phyloP scores from a whole-genome alignment of 805 yeast species.

The Schwanniomyces pseudopolymorphus region DNA sequence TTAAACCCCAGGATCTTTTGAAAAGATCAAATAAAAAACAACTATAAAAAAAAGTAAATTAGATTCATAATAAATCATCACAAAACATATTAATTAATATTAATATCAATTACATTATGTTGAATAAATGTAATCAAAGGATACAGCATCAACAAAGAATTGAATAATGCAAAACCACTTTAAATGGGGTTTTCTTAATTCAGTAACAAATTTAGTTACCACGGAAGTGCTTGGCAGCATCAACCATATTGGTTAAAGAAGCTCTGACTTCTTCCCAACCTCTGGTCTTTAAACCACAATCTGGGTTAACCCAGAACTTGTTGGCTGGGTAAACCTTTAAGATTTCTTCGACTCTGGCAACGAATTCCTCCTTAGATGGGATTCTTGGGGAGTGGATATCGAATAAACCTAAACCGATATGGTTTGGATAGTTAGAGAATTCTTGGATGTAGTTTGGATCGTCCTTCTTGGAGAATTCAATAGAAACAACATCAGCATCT shows the following conservation, averaged over 20 bases:
- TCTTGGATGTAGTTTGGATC: slow-evolving; percentile 97
- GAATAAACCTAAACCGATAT: slow-evolving; percentile 98
- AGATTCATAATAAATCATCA: slow-evolving; percentile 15
- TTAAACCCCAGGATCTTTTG: slow-evolving; percentile 33
- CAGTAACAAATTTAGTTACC: slow-evolving; percentile 27
- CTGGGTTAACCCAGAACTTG: slow-evolving; percentile 99
- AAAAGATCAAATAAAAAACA: slow-evolving; percentile 12
- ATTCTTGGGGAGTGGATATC: slow-evolving; percentile 99
- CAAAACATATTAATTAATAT: slow-evolving; percentile 14
- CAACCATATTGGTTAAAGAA: slow-evolving; percentile 97
- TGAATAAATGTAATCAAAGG: slow-evolving; percentile 46
- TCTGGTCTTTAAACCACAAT: slow-evolving; percentile 99
- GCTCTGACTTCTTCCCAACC: slow-evolving; percentile 98
- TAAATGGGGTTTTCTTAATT: slow-evolving; percentile 7
- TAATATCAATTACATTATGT: slow-evolving; percentile 43
- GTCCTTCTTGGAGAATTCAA: slow-evolving; percentile 99
- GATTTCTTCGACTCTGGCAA: slow-evolving; percentile 89
- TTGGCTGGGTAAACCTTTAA: slow-evolving; percentile 96
- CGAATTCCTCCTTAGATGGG: slow-evolving; percentile 96
- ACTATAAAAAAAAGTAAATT: slow-evolving; percentile 12
- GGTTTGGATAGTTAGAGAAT: slow-evolving; percentile 98
- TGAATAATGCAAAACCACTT: slow-evolving; percentile 34
- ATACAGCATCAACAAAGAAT: slow-evolving; percentile 42
- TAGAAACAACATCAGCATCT: slow-evolving; percentile 99
- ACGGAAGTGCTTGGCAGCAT: slow-evolving; percentile 92